phyloP scores from a whole-genome alignment of 495 filamentous ascomycete species.

The Barbatosphaeria neglecta region DNA sequence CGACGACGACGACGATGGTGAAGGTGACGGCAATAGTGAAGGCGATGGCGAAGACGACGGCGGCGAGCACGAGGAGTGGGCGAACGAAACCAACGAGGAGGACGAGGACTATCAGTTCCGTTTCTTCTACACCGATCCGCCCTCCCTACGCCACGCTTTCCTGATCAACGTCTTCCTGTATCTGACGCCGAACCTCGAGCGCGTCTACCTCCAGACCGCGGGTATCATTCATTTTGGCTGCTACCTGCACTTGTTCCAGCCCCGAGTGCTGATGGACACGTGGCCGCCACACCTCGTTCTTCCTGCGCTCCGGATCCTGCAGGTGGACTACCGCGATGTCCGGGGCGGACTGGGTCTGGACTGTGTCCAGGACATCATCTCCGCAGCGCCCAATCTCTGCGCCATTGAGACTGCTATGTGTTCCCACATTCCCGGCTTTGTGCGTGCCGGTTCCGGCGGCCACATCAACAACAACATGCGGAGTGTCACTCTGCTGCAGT shows the following conservation, averaged over 20 bases:
- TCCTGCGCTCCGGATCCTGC: neutral
- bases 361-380: neutral
- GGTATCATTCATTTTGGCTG: neutral
- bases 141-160: neutral
- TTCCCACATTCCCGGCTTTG: neutral
- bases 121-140: neutral
- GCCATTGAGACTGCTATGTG: neutral
- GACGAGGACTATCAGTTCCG: neutral
- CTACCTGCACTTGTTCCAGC: no score
- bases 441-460: neutral
- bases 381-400: neutral
- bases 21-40: neutral
- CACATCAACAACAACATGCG: neutral
- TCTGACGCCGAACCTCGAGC: neutral
- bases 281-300: no score
- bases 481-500: neutral
- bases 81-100: neutral
- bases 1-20: no score
- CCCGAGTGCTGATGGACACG: neutral
- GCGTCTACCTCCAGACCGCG: neutral
- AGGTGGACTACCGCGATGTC: neutral
- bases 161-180: neutral
- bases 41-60: neutral
- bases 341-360: neutral
- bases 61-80: neutral